Percentiles rank a stretch among this genome's conserved stretches.
Evolutionary conservation across 208 protist genomes (phyloP).

Genomic region (Acanthamoeba sp.): DNA sequence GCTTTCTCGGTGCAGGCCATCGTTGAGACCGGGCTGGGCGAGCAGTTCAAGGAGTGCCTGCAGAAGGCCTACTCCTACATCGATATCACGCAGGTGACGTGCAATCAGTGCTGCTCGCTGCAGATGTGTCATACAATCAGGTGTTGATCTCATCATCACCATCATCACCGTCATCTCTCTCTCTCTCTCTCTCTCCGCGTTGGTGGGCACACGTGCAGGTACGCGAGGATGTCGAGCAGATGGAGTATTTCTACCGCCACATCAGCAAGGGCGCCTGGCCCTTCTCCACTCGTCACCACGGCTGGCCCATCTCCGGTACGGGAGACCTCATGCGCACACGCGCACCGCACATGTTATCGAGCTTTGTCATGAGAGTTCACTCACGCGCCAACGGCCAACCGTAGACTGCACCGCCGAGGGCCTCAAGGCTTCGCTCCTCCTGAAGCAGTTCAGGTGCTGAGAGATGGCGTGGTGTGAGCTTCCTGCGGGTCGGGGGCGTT

Average conservation of each 20-base stretch:
- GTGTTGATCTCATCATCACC: neutral
- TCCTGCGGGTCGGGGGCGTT: no score
- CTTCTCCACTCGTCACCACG: constrained; percentile 96
- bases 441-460: constrained; percentile 82
- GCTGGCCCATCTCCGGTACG: constrained; percentile 95
- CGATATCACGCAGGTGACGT: constrained; percentile 86
- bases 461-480: no score
- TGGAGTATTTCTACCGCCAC: constrained; percentile 94
- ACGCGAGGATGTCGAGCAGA: constrained; percentile 92
- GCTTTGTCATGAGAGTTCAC: no score
- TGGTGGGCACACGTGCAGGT: constrained; percentile 86
- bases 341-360: neutral
- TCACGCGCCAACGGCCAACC: no score
- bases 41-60: constrained; percentile 87
- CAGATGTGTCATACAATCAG: neutral
- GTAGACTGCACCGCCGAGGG: constrained; percentile 97
- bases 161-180: neutral
- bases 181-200: no score
- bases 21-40: constrained; percentile 89
- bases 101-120: constrained; percentile 22
- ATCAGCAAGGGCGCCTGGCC: constrained; percentile 97
- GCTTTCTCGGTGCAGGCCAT: constrained; percentile 97
- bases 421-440: constrained; percentile 93
- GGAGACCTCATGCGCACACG: neutral
- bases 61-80: constrained; percentile 94